Percentiles rank a stretch among this genome's conserved stretches.
phyloP scores from a whole-genome alignment of 352 stramenopile genomes.

The Albugo candida region DNA sequence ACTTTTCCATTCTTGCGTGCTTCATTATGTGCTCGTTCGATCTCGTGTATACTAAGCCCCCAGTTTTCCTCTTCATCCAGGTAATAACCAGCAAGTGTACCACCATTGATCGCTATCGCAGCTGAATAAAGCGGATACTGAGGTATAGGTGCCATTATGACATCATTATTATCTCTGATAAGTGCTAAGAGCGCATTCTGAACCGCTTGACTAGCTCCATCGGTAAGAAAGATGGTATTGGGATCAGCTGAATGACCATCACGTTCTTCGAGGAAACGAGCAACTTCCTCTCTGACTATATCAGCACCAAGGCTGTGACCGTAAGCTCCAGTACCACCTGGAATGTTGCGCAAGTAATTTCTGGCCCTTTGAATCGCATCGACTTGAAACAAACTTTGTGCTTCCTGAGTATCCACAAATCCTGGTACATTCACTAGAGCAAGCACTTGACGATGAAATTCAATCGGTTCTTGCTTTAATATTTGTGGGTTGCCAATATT shows the following conservation, averaged over 20 bases:
- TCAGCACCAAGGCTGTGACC: constrained; percentile 81
- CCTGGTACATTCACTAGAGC: constrained; percentile 77
- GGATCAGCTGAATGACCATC: constrained; percentile 82
- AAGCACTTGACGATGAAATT: constrained; percentile 86
- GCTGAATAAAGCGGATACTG: constrained; percentile 99
- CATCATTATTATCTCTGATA: constrained; percentile 70
- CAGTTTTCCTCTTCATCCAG: constrained; percentile 92
- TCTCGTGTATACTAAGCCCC: constrained; percentile 74
- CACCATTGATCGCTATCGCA: constrained; percentile 88
- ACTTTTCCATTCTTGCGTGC: constrained; percentile 80
- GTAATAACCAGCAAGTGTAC: constrained; percentile 92
- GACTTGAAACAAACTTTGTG: constrained; percentile 56
- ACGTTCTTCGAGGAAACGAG: constrained; percentile 69
- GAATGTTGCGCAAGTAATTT: constrained; percentile 74
- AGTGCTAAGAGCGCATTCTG: constrained; percentile 83
- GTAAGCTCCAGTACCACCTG: constrained; percentile 82
- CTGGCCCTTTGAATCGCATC: constrained; percentile 78
- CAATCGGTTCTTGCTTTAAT: constrained; percentile 87
- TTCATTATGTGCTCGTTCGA: constrained; percentile 79
- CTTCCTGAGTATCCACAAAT: constrained; percentile 67
- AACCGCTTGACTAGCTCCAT: constrained; percentile 91
- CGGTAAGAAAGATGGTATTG: constrained; percentile 94
- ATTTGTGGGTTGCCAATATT: constrained; percentile 97
- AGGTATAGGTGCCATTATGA: constrained; percentile 94
- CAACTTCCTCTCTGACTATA: constrained; percentile 80